Evolutionary conservation across 2,329 filamentous ascomycete genomes (phyloP), one percentile per base, ranked within the genome.

Genomic region (Colletotrichum australisinense): DNA sequence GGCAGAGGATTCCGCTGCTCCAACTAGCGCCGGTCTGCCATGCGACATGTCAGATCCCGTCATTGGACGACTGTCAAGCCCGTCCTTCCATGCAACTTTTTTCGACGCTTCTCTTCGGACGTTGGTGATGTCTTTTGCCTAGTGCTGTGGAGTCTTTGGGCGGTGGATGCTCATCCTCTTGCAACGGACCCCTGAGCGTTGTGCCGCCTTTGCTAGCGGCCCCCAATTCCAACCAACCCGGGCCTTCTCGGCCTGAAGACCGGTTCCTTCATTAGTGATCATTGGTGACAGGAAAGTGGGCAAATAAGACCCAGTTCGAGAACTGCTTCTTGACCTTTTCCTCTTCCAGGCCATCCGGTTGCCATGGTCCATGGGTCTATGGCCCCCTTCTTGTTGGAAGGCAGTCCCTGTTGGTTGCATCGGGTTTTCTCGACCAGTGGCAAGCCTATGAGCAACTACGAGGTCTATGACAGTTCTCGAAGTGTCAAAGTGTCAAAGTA

Each of bases 71-170:
- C 56, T 49, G 12, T 26, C 56, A 60, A 32, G 56, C 4, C 63
- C 38, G 6, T 26, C 11, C 24, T 62, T 30, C 67, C 32, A 32
- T 55, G 67, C 22, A 24, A 49, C 30, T 14, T 12, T 22, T 59
- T 8, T 16, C 14, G 59, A 69, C 53, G 22, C 26, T 56, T 28
- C 19, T 22, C 19, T 22, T 70, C 71, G 67, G 71, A n/a, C 56
- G 46, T 38, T 57, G 19, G n/a, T 16, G 60, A 70, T 73, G 60
- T 71, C 46, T 71, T 71, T 53, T 26, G 71, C 60, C 71, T 73
- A 73, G 71, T 59, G 67, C n/a, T 52, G 67, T 73, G 71, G 71
- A 62, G 62, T 65, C 60, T 9, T 28, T 62, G 55, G 24, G 8
- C 5, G 38, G 38, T 42, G 38, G 38, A 42, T 42, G 38, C 38